phyloP scores from a whole-genome alignment of 495 filamentous ascomycete species.

The Lepidopterella palustris region DNA sequence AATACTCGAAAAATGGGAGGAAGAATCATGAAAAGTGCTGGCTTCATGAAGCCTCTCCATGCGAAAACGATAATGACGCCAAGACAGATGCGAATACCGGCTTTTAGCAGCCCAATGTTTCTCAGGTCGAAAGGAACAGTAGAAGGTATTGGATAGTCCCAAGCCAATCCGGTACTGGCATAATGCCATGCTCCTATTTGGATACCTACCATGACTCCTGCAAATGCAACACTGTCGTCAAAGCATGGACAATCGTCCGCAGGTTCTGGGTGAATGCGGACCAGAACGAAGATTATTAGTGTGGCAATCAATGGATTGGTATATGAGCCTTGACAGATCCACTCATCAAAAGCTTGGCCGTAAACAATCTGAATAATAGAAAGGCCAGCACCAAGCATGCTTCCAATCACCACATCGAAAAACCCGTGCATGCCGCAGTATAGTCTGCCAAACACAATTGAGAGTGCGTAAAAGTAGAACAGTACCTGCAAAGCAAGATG shows the following conservation, averaged over 20 bases:
- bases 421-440: constrained; percentile 99
- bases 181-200: constrained; percentile 79
- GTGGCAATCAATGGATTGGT: constrained; percentile 53
- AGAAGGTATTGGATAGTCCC: constrained; percentile 51
- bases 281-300: constrained; percentile 61
- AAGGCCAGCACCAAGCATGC: constrained; percentile 60
- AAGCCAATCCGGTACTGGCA: constrained; percentile 46
- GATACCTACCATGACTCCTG: constrained; percentile 77
- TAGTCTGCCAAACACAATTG: constrained; percentile 80
- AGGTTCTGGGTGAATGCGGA: constrained; percentile 89
- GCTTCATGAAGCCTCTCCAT: constrained; percentile 86
- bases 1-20: constrained; percentile 84
- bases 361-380: constrained; percentile 66
- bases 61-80: constrained; percentile 78
- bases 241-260: constrained; percentile 97
- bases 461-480: constrained; percentile 77
- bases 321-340: constrained; percentile 52
- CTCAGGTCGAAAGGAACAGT: constrained; percentile 60
- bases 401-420: constrained; percentile 77
- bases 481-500: constrained; percentile 56
- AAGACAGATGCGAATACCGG: constrained; percentile 58
- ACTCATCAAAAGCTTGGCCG: constrained; percentile 60
- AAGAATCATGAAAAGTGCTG: constrained; percentile 63
- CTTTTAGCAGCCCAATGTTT: constrained; percentile 54
- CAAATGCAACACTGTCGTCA: constrained; percentile 91